Evolutionary conservation across 192 early-diverging fungal species (phyloP), one percentile per base, ranked within the genome.

Genomic region (Podila horticola): DNA sequence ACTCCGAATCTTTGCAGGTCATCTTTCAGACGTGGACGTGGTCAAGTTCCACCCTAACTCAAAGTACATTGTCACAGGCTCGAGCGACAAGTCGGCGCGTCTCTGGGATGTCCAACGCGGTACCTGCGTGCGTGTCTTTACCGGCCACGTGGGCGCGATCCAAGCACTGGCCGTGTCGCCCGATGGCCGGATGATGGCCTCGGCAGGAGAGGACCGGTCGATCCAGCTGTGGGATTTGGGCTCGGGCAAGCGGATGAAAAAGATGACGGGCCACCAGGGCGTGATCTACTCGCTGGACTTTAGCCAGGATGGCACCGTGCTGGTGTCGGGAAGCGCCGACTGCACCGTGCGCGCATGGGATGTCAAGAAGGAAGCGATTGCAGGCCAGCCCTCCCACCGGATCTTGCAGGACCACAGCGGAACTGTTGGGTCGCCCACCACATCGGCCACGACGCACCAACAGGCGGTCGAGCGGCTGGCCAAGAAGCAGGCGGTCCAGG

Each of bases 21-120:
- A 99, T 86, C 79, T 97, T 52, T 95, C 96, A 0, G 98, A 99
- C 84, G 98, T 99, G 12, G 97, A 99, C 71, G 75, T 84, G 49
- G 97, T 99, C 31, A 91, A 91, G 73, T 99, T 99, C 75, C 98
- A 99, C 77, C 98, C 97, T 11, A 99, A 98, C 82, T 91, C 93
- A 64, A 96, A 96, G 65, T 99, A 99, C 74, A 67, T 99, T 11
- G 89, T 95, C 17, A 98, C 98, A 12, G 98, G 96, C 6, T 97
- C 95, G 3, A 91, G 90, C 72, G 98, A 99, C 84, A 88, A 90
- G 58, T 94, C 96, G 10, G 89, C 90, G 34, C 90, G 98, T 29
- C 82, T 99, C 62, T 99, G 97, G 97, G 95, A 97, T 84, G 87
- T 98, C 61, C 96, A 98, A 83, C 86, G 89, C 63, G 98, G 98